Evolutionary conservation across 2,329 filamentous ascomycete genomes (phyloP), one percentile per base, ranked within the genome.

Genomic region (Orbilia quercus): DNA sequence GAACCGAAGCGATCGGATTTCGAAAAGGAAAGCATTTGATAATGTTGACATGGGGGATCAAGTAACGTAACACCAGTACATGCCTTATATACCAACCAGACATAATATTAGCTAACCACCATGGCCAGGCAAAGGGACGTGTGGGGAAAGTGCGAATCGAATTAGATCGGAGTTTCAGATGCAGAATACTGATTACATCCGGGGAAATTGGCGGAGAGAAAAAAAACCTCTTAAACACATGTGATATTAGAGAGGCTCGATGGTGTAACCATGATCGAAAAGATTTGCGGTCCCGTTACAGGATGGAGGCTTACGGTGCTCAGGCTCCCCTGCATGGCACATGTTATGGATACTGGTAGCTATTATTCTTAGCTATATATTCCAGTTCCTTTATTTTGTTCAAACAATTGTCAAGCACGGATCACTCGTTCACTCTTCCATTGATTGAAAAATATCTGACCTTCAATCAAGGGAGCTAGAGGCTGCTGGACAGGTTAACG

Each of bases 171-270:
- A n/a, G n/a, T 16, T 7, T 12, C 12, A 12, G 36, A 40, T 40
- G 36, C 12, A 40, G n/a, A 40, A 40, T 16, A 40, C 14, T 16
- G n/a, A 40, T 40, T 3, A 31, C 9, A 5, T 31, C 28, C 28
- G 28, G 28, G 28, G 28, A 42, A 42, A 18, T 12, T 42, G 38
- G 38, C 12, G 38, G 4, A 31, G 14, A 20, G 38, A 2, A 36
- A 64, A 42, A 40, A 48, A 53, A 57, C 36, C 34, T 51, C 31
- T 62, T 51, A 28, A 51, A n/a, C 45, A 47, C 59, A 64, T 64
- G 59, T 64, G 59, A 64, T 64, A 64, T 51, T 44, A 31, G 28
- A 48, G 44, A n/a, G 42, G 20, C 20, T 16, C 20, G 25, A n/a
- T 44, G 38, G 48, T 54, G 59, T 64, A 64, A 64, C 59, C 12